Evolutionary conservation across 257 asterid species (phyloP).

Genomic region (Solanum stenotomum): DNA sequence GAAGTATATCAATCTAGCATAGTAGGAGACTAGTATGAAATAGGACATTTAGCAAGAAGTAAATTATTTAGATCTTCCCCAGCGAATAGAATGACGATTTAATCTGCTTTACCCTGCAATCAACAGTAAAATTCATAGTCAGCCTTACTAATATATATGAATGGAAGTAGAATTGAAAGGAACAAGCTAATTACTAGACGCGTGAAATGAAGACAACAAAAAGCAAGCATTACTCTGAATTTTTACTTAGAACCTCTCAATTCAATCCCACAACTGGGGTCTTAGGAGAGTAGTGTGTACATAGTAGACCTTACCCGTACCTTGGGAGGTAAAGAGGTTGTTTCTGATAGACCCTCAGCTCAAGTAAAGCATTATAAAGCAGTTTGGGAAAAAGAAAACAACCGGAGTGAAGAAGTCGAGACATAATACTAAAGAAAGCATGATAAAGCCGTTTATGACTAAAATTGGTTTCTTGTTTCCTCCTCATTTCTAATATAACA

Average conservation of each 20-base stretch:
- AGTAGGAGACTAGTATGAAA: background rate
- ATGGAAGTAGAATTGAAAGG: too few relatives aligned
- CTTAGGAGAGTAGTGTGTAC: too few relatives aligned
- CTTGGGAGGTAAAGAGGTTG: too few relatives aligned
- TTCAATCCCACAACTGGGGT: too few relatives aligned
- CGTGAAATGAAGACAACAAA: background rate
- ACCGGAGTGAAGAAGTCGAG: too few relatives aligned
- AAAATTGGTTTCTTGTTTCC: background rate
- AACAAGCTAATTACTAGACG: background rate
- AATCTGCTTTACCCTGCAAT: constrained; percentile 71
- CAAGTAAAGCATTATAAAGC: too few relatives aligned
- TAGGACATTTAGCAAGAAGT: background rate
- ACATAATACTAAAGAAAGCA: too few relatives aligned
- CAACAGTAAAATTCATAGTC: background rate
- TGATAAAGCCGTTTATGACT: background rate
- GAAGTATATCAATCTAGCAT: background rate
- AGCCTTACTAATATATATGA: too few relatives aligned
- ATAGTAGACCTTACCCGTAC: too few relatives aligned
- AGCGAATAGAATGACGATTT: constrained; percentile 81
- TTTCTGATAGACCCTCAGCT: too few relatives aligned
- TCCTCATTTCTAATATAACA: background rate
- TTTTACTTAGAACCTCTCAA: background rate
- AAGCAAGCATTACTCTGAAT: background rate
- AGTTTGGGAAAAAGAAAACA: too few relatives aligned
- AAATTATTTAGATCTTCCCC: constrained; percentile 36